Evolutionary conservation across 345 rosid species (phyloP).

Genomic region (Camelina hispida): DNA sequence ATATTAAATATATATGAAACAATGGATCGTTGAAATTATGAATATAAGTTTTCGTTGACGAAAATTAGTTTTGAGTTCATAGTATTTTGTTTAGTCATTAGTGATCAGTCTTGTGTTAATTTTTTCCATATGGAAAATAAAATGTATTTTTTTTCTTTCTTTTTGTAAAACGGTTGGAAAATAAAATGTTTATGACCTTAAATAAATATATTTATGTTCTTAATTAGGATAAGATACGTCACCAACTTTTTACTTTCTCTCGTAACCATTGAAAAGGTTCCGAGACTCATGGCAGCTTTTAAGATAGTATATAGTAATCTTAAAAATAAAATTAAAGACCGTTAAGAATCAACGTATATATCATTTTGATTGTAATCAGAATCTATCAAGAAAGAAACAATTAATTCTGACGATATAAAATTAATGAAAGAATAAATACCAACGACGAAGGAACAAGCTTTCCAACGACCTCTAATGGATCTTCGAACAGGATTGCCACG

Average conservation of each 20-base stretch:
- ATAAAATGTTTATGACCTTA: neutral
- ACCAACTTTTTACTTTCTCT: neutral
- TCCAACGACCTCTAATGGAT: slow-evolving; percentile 88
- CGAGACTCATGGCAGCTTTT: slow-evolving; percentile 21
- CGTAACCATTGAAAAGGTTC: slow-evolving; percentile 37
- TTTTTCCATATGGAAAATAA: too few relatives aligned
- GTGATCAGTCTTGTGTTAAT: too few relatives aligned
- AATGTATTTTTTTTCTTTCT: too few relatives aligned
- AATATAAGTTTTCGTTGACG: too few relatives aligned
- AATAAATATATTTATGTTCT: neutral
- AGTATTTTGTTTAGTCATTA: too few relatives aligned
- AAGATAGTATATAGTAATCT: neutral
- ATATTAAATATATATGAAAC: too few relatives aligned
- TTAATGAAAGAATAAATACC: slow-evolving; percentile 44
- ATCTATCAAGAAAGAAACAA: neutral
- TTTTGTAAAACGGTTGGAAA: neutral
- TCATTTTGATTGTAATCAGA: neutral
- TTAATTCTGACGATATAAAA: neutral
- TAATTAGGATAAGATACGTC: slow-evolving; percentile 37
- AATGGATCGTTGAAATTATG: too few relatives aligned
- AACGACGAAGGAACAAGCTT: slow-evolving; percentile 79
- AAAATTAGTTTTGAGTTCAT: too few relatives aligned
- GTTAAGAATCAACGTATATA: neutral
- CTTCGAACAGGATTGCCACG: slow-evolving; percentile 78
- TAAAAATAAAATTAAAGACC: neutral